These are phyloP conservation scores for Eutrema heterophyllum DNA, from an alignment of 345 rosid genomes.

Conservation along the genomic window DNA sequence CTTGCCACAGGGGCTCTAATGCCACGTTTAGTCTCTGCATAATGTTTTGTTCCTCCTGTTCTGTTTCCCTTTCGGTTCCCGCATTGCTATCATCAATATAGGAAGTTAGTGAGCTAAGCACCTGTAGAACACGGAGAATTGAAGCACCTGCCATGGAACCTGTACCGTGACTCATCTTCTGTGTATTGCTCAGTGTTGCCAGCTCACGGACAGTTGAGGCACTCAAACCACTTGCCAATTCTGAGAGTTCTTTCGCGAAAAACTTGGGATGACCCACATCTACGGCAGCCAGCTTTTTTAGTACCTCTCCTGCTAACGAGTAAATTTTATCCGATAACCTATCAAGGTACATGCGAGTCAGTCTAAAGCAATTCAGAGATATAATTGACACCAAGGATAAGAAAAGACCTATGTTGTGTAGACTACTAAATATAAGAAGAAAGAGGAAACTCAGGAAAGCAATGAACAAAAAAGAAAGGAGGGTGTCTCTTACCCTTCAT, in stretches of 20 bases:
- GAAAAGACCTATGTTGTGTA: not conserved
- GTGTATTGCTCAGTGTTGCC: conserved; percentile 58
- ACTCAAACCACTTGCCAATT: conserved; percentile 73
- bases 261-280: conserved; percentile 57
- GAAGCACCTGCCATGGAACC: conserved; percentile 96
- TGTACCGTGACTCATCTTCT: conserved; percentile 80
- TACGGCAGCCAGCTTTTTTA: conserved; percentile 78
- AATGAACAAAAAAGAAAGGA: not conserved
- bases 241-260: conserved; percentile 66
- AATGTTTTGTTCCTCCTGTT: conserved; percentile 67
- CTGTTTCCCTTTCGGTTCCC: conserved; percentile 38
- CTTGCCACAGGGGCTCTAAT: conserved; percentile 90
- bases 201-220: conserved; percentile 79
- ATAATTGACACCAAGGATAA: not conserved
- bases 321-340: conserved; percentile 92
- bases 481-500: conserved; percentile 56
- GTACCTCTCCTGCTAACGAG: conserved; percentile 72
- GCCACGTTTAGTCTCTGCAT: conserved; percentile 67
- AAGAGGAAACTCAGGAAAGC: not conserved
- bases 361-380: not conserved
- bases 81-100: conserved; percentile 35
- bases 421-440: not conserved
- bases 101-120: conserved; percentile 67
- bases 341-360: conserved; percentile 31
- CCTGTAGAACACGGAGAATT: conserved; percentile 79